Evolutionary conservation across 129 eudicot species (phyloP), one percentile per base, ranked within the genome.

Genomic region (Centaurea solstitialis): DNA sequence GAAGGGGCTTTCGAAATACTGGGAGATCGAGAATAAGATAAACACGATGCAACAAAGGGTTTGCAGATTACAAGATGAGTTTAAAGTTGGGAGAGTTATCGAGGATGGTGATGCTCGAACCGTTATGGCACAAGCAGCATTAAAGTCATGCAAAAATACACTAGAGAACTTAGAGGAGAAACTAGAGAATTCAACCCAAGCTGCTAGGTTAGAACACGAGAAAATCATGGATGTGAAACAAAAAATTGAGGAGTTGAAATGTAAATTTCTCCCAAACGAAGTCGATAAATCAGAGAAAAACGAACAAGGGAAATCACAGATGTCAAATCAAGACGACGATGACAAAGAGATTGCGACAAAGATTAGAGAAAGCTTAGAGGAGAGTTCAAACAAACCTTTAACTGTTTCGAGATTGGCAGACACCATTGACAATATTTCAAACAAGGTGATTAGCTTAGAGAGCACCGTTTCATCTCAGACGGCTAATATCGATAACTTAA

Each of bases 41-140:
- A 75, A 35, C 65, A 91, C 90, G 65, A 84, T 79, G 89, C 98
- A 94, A 68, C 89, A 88, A 35, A 88, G 70, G 75, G 87, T 90
- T 59, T 80, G 88, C 47, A 76, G 77, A 33, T 78, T 94, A 88
- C 87, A 92, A 73, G 97, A 94, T 50, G 98, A 94, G 75, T 92
- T 88, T 79, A 77, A 85, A 28, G 85, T 88, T 9, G 82, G 72
- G 8, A 77, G 35, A 35, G 93, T 83, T 9, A 94, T 94, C 3
- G 98, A 94, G 37, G 98, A 94, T 75, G 87, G 78, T 61, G 98
- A 94, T 77, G 98, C 98, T 68, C 83, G 97, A 41, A 92, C 86
- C 28, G 82, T 94, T 57, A 94, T 94, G 98, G 96, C 97, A 6
- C 91, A 90, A 77, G 93, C 98, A 9, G 98, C 96, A 5, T 62